Base-by-base conservation (phyloP, 2,329 filamentous ascomycete species). In the Lasiodiplodia sp. region DNA sequence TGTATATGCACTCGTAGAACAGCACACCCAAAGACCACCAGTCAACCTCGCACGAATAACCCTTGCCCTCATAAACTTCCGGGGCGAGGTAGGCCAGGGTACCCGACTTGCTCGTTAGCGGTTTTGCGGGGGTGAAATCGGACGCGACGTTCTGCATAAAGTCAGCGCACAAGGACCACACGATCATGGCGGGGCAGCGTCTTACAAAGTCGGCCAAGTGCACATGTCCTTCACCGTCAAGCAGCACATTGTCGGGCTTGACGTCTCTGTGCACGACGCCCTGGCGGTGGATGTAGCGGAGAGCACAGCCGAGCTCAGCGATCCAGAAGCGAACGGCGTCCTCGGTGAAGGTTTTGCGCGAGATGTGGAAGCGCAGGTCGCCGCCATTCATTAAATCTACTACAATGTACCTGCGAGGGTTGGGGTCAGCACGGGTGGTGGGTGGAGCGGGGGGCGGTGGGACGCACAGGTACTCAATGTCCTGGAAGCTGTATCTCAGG, bases 1-100 rank as follows among this genome's bases (percentile, higher is more conserved):
- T 97, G 83, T 98, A 99, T 72, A 99, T 97, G 86, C 96, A 98
- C 80, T 99, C 96, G 80, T 97, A 99, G 80, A 98, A 98, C n/a
- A 97, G 87, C 56, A 99, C 96, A 60, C 96, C 96, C 25, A 99
- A 82, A 6, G 96, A 98, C 96, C 96, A 99, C 96, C 96, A 99
- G 79, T 99, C 96, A 52, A 96, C 94, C 74, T 96, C 92, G 57
- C 90, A 89, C 70, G 92, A 90, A 77, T 99, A 99, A 49, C 96
- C 96, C 70, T 89, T 91, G 60, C 95, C 95, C 72, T 90, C 87
- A 76, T 98, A 99, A 2, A 98, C 96, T 79, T 99, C 96, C 4
- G 96, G 96, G 1, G 95, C 94, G 8, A 99, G 88, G 77, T 99
- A 99, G 66, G 96, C 96, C 69, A 99, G 83, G 0, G 96, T 99